Percentiles rank a stretch among this genome's conserved stretches.
Evolutionary conservation across 2,329 filamentous ascomycete genomes (phyloP).

Genomic region (Aspergillus novofumigatus): DNA sequence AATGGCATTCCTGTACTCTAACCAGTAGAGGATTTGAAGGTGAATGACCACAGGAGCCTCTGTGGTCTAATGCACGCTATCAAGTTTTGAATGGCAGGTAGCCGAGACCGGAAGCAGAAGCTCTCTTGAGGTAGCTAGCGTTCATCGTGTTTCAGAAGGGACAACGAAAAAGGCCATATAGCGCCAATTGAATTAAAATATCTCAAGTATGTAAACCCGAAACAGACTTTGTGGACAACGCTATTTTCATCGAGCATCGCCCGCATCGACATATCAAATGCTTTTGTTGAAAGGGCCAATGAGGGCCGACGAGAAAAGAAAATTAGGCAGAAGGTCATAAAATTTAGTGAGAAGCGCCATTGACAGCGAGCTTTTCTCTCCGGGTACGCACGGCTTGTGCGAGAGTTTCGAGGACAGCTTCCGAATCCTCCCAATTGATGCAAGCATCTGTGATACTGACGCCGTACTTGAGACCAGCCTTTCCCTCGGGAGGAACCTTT

Average conservation of each 20-base stretch:
- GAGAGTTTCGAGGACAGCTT: constrained; percentile 69
- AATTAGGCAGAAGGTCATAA: neutral
- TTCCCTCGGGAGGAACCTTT: constrained; percentile 85
- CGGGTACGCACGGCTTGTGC: constrained; percentile 76
- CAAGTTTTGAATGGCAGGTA: neutral
- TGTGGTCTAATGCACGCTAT: neutral
- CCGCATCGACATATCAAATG: neutral
- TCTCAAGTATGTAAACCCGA: neutral
- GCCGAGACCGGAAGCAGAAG: neutral
- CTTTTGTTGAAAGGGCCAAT: neutral
- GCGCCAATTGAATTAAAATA: neutral
- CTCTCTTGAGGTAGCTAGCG: neutral
- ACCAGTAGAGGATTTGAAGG: neutral
- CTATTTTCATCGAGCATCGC: neutral
- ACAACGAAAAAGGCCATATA: neutral
- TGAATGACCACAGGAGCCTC: neutral
- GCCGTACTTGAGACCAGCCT: constrained; percentile 80
- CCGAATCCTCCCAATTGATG: constrained; percentile 90
- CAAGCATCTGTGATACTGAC: constrained; percentile 97
- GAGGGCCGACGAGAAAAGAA: no score
- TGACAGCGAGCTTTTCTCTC: constrained; percentile 46
- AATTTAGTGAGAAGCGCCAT: neutral
- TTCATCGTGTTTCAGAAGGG: neutral
- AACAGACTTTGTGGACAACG: neutral
- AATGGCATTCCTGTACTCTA: neutral